Conservation (phyloP, 805 yeast species). For the Candida verbasci region DNA sequence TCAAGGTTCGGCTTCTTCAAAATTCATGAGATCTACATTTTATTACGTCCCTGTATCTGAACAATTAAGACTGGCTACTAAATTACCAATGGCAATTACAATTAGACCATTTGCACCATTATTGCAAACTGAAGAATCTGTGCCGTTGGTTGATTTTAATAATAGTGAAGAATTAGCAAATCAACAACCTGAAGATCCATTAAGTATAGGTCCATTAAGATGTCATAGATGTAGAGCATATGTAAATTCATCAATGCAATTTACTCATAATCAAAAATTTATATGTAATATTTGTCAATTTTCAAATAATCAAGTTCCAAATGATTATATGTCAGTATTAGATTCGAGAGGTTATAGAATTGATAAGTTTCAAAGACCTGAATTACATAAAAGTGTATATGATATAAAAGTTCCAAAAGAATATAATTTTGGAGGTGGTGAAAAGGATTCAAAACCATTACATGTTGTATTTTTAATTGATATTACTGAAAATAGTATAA, state of each 20-base stretch:
- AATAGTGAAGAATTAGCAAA: neutral
- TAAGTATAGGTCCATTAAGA: constrained; percentile 67
- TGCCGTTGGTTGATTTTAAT: constrained; percentile 66
- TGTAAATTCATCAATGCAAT: constrained; percentile 78
- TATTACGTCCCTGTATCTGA: constrained; percentile 78
- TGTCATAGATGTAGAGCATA: constrained; percentile 91
- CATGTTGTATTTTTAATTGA: constrained; percentile 75
- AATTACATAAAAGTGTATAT: constrained; percentile 75
- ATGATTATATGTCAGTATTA: constrained; percentile 59
- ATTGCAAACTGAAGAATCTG: constrained; percentile 44
- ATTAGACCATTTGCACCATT: constrained; percentile 80
- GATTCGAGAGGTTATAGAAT: constrained; percentile 59
- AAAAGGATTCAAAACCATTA: constrained; percentile 39
- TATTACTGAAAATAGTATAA: constrained; percentile 54
- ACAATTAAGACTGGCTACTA: constrained; percentile 60
- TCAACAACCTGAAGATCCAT: constrained; percentile 13
- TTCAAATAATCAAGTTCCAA: constrained; percentile 59
- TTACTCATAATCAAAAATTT: constrained; percentile 56
- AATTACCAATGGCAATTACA: constrained; percentile 76
- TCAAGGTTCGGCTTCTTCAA: constrained; percentile 82
- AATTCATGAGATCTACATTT: constrained; percentile 73
- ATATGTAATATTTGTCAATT: constrained; percentile 86
- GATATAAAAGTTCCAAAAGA: constrained; percentile 76
- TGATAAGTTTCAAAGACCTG: constrained; percentile 67
- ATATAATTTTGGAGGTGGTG: constrained; percentile 52